Percentiles rank a stretch among this genome's conserved stretches.
Conservation (phyloP, 768 basidiomycete genomes). For the Mrakia gelida region DNA sequence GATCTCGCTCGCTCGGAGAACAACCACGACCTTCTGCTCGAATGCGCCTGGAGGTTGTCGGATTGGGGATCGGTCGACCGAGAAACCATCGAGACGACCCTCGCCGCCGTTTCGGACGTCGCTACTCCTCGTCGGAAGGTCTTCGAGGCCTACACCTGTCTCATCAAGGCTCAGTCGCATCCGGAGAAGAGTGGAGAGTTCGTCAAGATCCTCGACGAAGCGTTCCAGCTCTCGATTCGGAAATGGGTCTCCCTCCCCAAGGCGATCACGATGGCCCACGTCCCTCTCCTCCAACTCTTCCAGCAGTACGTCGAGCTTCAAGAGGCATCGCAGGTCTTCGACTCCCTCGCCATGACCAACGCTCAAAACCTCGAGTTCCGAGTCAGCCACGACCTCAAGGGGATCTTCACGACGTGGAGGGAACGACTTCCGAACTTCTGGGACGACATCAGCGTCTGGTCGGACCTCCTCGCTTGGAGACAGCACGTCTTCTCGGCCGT, state of each 20-base stretch:
- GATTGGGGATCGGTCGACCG: constrained; percentile 72
- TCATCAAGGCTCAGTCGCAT: constrained; percentile 71
- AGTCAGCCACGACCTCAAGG: constrained; percentile 81
- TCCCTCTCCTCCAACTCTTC: constrained; percentile 93
- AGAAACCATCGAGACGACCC: constrained; percentile 69
- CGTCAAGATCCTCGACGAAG: constrained; percentile 81
- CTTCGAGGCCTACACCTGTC: constrained; percentile 90
- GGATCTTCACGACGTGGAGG: constrained; percentile 93
- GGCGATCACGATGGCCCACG: constrained; percentile 82
- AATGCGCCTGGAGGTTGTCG: constrained; percentile 86
- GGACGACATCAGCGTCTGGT: constrained; percentile 98
- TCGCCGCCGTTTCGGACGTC: constrained; percentile 73
- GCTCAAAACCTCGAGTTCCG: constrained; percentile 88
- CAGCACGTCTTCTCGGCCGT: constrained; percentile 98
- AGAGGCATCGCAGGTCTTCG: constrained; percentile 86
- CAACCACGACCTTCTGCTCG: constrained; percentile 86
- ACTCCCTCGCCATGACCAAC: constrained; percentile 77
- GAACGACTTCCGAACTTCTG: constrained; percentile 91
- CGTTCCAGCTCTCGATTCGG: constrained; percentile 89
- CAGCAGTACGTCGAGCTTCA: constrained; percentile 98
- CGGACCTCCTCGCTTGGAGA: constrained; percentile 96
- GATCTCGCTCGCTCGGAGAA: constrained; percentile 84
- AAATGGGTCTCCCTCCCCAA: constrained; percentile 91
- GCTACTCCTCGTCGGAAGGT: constrained; percentile 92
- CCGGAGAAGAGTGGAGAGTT: constrained; percentile 65